Base-by-base conservation (phyloP, 1,139 yeast species). In the Zygosaccharomyces sapae region DNA sequence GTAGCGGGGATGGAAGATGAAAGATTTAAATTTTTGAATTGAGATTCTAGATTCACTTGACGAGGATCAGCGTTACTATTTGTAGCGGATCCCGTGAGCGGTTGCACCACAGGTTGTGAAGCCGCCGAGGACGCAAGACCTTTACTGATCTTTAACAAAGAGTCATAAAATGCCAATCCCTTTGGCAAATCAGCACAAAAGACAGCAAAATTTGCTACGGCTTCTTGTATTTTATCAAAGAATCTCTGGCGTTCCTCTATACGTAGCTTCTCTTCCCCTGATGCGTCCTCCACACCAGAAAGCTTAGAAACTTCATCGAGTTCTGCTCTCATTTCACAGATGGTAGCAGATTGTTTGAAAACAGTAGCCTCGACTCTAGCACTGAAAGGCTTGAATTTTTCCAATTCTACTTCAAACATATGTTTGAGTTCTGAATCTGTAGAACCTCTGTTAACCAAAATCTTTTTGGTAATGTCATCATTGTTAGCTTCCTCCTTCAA, bases 381-480 rank as follows among this genome's bases (percentile, higher is more conserved):
- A 47, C 80, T 80, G 56, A 80, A 81, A 0, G 86, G 86, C 34
- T 78, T 77, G 63, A 88, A 92, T 66, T 92, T 92, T 45, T 76
- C 79, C 54, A 92, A 70, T 63, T 89, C 96, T 47, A 79, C 76
- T 12, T 81, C 78, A 63, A 90, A 90, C 16, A 87, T 69, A 25
- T 72, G 70, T 55, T 75, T 75, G 47, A 83, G 75, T 53, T 84
- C 92, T 38, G 74, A 72, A 18, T 80, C 80, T n/a, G 75, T 67
- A 29, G 76, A 72, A 45, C 79, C 77, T 55, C 81, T 80, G 64
- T 86, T 85, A 55, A 85, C 70, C 3, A 90, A 78, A 34, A 92
- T 72, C 22, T 84, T 73, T 49, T 86, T 83, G 0, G 96, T 84
- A 44, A 90, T 88, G 62, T 92, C 97, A 66, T 92, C 98, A 16